Evolutionary conservation across 2,329 filamentous ascomycete species (phyloP), one percentile per base, ranked within the genome.

Genomic region (Aspergillus fischeri): DNA sequence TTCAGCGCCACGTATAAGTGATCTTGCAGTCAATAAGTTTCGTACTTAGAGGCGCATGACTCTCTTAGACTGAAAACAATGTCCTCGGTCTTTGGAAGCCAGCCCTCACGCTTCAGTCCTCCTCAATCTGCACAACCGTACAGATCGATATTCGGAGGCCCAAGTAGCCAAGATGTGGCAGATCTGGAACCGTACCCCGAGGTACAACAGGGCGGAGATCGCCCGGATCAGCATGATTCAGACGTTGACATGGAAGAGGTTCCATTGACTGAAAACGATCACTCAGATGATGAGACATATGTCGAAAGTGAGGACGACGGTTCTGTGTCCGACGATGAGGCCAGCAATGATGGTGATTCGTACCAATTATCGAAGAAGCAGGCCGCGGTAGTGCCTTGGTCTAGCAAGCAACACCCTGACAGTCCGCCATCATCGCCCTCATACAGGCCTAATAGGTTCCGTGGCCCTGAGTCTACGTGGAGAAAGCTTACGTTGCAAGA

Each of bases 401-500:
- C 24, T 7, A 45, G 11, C 25, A 32, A 48, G 29, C 25, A 25
- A 3, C 48, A 35, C 7, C 42, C 45, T 20, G 51, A 53, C 20
- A 55, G 49, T 48, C 54, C 60, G 14, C 51, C 53, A 24, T 60
- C 62, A 8, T 61, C 62, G 14, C 56, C 61, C 55, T 20, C 52
- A 32, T 62, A 67, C 49, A 83, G 88, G 1, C 86, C 86, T 9
- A 94, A 94, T 69, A 86, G 85, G 59, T 95, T 89, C 80, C 78
- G 72, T n/a, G 90, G 91, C 1, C 74, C 81, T 1, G 73, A 81
- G 17, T 82, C 82, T 35, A 87, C 86, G 63, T 96, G 92, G 91
- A 81, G 83, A 60, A 90, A 93, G 73, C 94, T 96, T 89, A 95
- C 90, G 17, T 86, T 89, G 60, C 89, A 94, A 73, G 94, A 97